A percentile compares a stretch with the other conserved stretches of the same genome.
These are phyloP conservation scores for Annulohypoxylon moriforme DNA, from an alignment of 495 filamentous ascomycete species.

Conservation along the genomic window DNA sequence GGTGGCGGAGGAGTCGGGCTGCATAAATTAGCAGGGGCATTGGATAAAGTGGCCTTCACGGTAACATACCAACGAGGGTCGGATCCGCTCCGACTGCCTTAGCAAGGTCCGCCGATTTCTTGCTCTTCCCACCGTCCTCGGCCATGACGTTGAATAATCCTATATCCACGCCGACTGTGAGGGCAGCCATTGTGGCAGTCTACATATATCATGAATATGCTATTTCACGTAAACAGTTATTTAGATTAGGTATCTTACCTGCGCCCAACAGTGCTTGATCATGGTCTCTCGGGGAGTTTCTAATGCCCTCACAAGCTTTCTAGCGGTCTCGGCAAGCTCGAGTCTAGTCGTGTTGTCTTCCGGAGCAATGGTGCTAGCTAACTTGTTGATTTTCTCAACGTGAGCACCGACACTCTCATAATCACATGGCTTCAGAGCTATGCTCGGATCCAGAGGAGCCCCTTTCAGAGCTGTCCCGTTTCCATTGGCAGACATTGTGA, in stretches of 20 bases:
- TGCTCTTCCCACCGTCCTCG: conserved; percentile 13
- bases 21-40: background rate
- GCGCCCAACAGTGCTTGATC: conserved; percentile 50
- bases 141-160: conserved; percentile 27
- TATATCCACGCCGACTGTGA: conserved; percentile 15
- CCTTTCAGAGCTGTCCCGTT: background rate
- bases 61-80: conserved; percentile 3
- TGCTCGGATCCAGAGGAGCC: background rate
- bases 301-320: conserved; percentile 42
- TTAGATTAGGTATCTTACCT: conserved; percentile 34
- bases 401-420: conserved; percentile 9
- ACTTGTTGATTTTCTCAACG: conserved; percentile 8
- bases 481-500: background rate
- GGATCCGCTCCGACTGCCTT: conserved; percentile 9
- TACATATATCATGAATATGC: conserved; percentile 1
- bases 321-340: conserved; percentile 46
- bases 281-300: conserved; percentile 53
- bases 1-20: conserved; percentile 55
- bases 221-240: background rate
- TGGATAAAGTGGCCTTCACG: background rate
- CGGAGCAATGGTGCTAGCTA: conserved; percentile 5
- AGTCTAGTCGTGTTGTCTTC: conserved; percentile 6
- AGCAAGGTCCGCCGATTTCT: conserved; percentile 30
- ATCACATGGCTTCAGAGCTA: conserved; percentile 23
- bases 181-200: conserved; percentile 19